These are phyloP conservation scores for Fraxinus americana DNA, from an alignment of 257 asterid genomes.

Conservation along the genomic window DNA sequence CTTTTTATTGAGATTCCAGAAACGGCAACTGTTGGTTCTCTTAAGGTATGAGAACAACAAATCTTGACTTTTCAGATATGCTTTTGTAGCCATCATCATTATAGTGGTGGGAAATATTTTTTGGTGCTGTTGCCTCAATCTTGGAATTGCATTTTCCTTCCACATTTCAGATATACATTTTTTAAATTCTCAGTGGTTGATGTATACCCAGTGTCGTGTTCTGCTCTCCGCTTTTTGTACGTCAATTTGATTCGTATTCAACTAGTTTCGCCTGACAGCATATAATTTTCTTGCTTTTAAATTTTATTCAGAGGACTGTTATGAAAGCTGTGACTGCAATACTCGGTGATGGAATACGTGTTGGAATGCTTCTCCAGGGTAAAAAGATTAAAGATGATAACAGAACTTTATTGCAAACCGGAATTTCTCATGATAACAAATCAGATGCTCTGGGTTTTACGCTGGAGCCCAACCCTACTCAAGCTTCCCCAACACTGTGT, in stretches of 20 bases:
- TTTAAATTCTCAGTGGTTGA: background rate
- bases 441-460: constrained; percentile 73
- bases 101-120: background rate
- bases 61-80: background rate
- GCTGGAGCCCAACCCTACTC: constrained; percentile 69
- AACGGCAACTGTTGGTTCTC: constrained; percentile 88
- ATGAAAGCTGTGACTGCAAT: constrained; percentile 89
- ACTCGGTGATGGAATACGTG: constrained; percentile 80
- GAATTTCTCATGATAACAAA: constrained; percentile 70
- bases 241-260: background rate
- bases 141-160: background rate
- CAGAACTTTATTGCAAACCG: constrained; percentile 83
- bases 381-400: constrained; percentile 85
- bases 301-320: constrained; percentile 64
- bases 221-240: background rate
- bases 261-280: constrained; percentile 12
- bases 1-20: constrained; percentile 88
- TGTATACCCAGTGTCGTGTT: background rate
- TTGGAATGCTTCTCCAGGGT: constrained; percentile 90
- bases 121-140: background rate
- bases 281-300: constrained; percentile 24
- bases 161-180: background rate
- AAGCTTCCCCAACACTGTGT: constrained; percentile 36
- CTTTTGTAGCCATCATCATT: too few species aligned
- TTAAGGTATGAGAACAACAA: constrained; percentile 57